Evolutionary conservation across 2,329 filamentous ascomycete genomes (phyloP).

Genomic region (Colletotrichum sp.): DNA sequence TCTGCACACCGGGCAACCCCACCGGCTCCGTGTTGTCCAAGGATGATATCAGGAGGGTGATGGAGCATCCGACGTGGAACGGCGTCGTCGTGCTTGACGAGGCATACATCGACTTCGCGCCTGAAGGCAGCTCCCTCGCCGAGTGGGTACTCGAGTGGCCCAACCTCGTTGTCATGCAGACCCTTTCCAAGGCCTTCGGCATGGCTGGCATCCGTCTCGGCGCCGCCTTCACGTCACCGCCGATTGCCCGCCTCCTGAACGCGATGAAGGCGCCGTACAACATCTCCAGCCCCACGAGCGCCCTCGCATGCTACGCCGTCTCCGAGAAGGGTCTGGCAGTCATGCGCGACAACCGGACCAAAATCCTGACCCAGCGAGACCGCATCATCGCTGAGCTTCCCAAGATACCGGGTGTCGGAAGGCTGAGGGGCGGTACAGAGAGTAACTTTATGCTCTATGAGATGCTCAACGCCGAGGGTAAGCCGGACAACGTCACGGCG

Average conservation of each 20-base stretch:
- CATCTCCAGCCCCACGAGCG: slow-evolving; percentile 85
- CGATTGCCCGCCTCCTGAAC: slow-evolving; percentile 83
- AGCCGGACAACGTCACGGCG: slow-evolving; percentile 81
- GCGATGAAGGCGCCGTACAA: slow-evolving; percentile 97
- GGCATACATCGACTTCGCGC: slow-evolving; percentile 93
- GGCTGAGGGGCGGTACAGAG: slow-evolving; percentile 78
- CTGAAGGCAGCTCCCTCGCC: slow-evolving; percentile 77
- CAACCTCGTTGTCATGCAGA: slow-evolving; percentile 98
- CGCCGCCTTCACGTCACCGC: slow-evolving; percentile 77
- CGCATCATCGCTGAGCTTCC: slow-evolving; percentile 77
- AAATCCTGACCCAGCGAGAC: slow-evolving; percentile 78
- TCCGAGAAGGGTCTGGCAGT: slow-evolving; percentile 68
- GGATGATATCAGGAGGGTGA: slow-evolving; percentile 72
- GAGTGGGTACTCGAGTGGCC: slow-evolving; percentile 93
- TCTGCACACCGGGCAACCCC: slow-evolving; percentile 95
- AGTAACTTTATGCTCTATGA: slow-evolving; percentile 94
- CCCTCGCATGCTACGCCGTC: slow-evolving; percentile 78
- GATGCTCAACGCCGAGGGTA: slow-evolving; percentile 75
- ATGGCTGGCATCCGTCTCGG: slow-evolving; percentile 92
- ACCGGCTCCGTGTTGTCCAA: slow-evolving; percentile 83
- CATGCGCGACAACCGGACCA: slow-evolving; percentile 74
- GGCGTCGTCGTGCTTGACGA: slow-evolving; percentile 93
- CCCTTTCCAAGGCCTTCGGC: slow-evolving; percentile 96
- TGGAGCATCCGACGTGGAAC: slow-evolving; percentile 93
- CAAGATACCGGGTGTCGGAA: slow-evolving; percentile 77